Evolutionary conservation across 495 filamentous ascomycete genomes (phyloP), one percentile per base, ranked within the genome.

Genomic region (Penicillium paradoxum): DNA sequence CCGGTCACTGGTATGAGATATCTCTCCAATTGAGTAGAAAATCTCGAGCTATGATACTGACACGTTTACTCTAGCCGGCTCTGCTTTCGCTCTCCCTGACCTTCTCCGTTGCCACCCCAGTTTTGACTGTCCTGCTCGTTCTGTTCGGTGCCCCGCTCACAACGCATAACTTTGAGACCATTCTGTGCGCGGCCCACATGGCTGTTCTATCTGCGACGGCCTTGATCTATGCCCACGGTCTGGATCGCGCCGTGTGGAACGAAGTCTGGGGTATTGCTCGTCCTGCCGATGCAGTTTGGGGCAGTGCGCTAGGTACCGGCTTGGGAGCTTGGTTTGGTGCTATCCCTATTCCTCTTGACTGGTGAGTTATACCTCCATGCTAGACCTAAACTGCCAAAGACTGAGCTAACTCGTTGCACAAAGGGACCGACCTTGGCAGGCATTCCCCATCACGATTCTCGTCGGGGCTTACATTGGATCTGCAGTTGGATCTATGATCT

Each of bases 271-370:
- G 71, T 3, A 67, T 73, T n/a, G 46, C 55, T 24, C 60, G 76
- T 14, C 75, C 78, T 0, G 68, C 66, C 0, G 68, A 73, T 62
- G 61, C 66, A 4, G 66, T 75, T 4, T 74, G 67, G 58, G 75
- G 64, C 4, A 70, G 69, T 18, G 72, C 70, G 15, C 49, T 79
- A 19, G 79, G 77, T 8, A 69, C 74, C 5, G 59, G 72, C 10
- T 64, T 90, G 27, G 79, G 76, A 5, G 77, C 74, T 77, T 74
- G 90, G 88, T 57, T 91, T 75, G 52, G 77, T 74, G 58, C 67
- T 80, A 84, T 97, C 30, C 95, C 95, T 1, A 97, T 98, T 64
- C 95, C 93, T 17, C 73, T 98, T 55, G 93, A 97, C 67, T 97
- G 91, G 90, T 89, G 76, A 62, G 76, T 76, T 36, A 19, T 38